Percentiles rank a stretch among this genome's conserved stretches.
phyloP scores from a whole-genome alignment of 495 filamentous ascomycete genomes.

The Podospora fimiseda region DNA sequence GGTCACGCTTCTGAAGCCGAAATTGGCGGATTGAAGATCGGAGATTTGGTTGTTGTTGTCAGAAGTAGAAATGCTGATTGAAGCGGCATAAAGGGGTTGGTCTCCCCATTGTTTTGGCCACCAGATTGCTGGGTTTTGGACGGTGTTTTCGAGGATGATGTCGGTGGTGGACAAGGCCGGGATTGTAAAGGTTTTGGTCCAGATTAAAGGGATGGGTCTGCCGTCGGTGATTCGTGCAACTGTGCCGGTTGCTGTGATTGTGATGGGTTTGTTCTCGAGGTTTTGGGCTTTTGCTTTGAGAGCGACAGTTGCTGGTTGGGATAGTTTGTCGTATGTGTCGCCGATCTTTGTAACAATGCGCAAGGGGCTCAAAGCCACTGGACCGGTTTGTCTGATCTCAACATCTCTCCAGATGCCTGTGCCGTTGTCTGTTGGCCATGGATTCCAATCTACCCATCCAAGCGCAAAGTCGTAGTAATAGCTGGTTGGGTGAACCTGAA shows the following conservation, averaged over 20 bases:
- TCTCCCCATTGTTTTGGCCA: constrained; percentile 47
- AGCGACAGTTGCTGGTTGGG: constrained; percentile 34
- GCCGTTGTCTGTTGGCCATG: constrained; percentile 51
- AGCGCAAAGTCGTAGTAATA: constrained; percentile 54
- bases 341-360: constrained; percentile 43
- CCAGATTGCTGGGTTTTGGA: constrained; percentile 39
- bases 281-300: constrained; percentile 47
- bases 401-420: constrained; percentile 60
- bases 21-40: constrained; percentile 33
- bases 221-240: constrained; percentile 27
- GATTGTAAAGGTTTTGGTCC: constrained; percentile 34
- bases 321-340: constrained; percentile 12
- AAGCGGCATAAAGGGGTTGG: constrained; percentile 38
- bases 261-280: constrained; percentile 32
- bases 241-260: constrained; percentile 32
- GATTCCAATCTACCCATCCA: constrained; percentile 63
- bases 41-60: constrained; percentile 32
- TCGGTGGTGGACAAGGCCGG: constrained; percentile 30
- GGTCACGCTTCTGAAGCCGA: constrained; percentile 53
- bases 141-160: constrained; percentile 31
- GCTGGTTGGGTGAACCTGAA: constrained; percentile 51
- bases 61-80: constrained; percentile 32
- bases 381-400: constrained; percentile 51
- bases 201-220: constrained; percentile 6
- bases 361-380: constrained; percentile 44